A percentile compares a stretch with the other conserved stretches of the same genome.
Evolutionary conservation across 2,329 filamentous ascomycete genomes (phyloP).

Genomic region (Xylaria sp.): DNA sequence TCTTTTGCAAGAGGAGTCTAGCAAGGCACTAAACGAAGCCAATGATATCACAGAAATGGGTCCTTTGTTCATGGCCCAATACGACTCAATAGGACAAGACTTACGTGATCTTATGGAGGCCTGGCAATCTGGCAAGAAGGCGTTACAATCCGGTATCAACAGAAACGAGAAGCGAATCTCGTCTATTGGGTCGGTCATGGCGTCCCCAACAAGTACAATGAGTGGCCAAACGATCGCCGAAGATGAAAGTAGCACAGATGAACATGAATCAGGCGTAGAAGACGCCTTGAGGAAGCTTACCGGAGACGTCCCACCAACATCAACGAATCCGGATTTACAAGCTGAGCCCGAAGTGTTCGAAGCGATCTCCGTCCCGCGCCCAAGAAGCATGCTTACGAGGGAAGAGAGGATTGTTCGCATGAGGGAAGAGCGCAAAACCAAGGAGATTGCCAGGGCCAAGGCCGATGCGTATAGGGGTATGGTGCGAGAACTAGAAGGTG

Average conservation of each 20-base stretch:
- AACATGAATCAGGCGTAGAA: conserved; percentile 58
- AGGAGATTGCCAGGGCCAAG: conserved; percentile 76
- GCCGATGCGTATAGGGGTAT: conserved; percentile 86
- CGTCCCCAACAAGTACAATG: conserved; percentile 71
- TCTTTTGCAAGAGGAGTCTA: conserved; percentile 88
- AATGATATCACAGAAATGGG: conserved; percentile 79
- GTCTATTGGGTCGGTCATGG: conserved; percentile 64
- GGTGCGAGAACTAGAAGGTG: conserved; percentile 90
- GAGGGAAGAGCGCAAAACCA: conserved; percentile 83
- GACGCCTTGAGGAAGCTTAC: conserved; percentile 81
- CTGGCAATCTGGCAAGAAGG: conserved; percentile 89
- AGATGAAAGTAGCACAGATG: conserved; percentile 64
- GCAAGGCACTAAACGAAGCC: conserved; percentile 78
- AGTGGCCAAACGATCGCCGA: conserved; percentile 75
- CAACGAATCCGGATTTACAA: conserved; percentile 65
- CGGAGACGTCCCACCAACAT: conserved; percentile 67
- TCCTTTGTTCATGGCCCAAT: conserved; percentile 82
- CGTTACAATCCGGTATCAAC: conserved; percentile 83
- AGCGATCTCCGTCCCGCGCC: conserved; percentile 80
- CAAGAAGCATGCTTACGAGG: conserved; percentile 76
- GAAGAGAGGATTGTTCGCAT: conserved; percentile 90
- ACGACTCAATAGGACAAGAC: conserved; percentile 92
- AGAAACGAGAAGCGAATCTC: conserved; percentile 78
- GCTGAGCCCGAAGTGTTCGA: conserved; percentile 88
- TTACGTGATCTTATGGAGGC: conserved; percentile 81